Evolutionary conservation across 108 stramenopile species (phyloP).

Genomic region (Skeletonema potamos): DNA sequence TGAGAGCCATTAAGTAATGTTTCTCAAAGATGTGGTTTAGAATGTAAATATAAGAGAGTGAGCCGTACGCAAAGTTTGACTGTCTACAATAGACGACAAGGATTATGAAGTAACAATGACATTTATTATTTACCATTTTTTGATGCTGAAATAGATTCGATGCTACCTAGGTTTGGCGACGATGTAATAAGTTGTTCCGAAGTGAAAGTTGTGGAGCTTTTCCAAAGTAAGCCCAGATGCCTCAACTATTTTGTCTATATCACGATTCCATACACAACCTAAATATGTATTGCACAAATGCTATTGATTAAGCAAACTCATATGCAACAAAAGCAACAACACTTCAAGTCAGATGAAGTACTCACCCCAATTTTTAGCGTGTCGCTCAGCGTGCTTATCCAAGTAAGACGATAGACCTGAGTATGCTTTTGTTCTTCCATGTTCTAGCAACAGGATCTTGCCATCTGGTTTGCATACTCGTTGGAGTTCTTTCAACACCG

Average conservation of each 20-base stretch:
- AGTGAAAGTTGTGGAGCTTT: constrained; percentile 68
- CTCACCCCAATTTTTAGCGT: constrained; percentile 80
- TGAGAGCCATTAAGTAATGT: constrained; percentile 31
- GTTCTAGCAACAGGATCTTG: constrained; percentile 79
- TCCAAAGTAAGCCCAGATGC: constrained; percentile 61
- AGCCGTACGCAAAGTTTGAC: neutral
- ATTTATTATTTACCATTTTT: neutral
- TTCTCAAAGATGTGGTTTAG: neutral
- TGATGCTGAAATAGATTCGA: neutral
- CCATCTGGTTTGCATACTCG: constrained; percentile 85
- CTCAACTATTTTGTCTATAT: constrained; percentile 72
- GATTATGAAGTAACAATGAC: neutral
- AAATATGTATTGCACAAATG: neutral
- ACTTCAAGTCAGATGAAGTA: neutral
- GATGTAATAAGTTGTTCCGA: constrained; percentile 90
- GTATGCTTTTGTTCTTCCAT: constrained; percentile 72
- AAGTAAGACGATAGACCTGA: constrained; percentile 58
- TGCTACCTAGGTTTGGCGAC: constrained; percentile 72
- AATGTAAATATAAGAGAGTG: constrained; percentile 12
- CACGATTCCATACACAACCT: constrained; percentile 88
- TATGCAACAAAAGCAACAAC: too few relatives aligned
- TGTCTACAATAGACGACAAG: neutral
- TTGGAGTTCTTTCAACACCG: constrained; percentile 77
- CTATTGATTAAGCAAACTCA: neutral
- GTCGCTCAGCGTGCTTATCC: constrained; percentile 79